Percentiles rank a stretch among this genome's conserved stretches.
These are phyloP conservation scores for Microascus cirrosus DNA, from an alignment of 2,329 filamentous ascomycete genomes.

Conservation along the genomic window DNA sequence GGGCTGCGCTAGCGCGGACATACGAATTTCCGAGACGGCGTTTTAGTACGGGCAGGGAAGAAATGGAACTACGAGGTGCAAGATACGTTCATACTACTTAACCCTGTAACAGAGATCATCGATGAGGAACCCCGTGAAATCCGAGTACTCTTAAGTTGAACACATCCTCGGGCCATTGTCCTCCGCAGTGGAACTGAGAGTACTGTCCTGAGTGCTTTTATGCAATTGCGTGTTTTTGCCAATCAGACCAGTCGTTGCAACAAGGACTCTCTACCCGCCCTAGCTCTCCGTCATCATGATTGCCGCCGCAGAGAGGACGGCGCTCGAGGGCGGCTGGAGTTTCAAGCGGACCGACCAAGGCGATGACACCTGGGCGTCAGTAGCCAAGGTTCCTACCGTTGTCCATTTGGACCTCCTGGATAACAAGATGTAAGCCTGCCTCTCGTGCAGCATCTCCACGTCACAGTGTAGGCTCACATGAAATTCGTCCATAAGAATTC, in stretches of 20 bases:
- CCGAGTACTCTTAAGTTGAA: neutral
- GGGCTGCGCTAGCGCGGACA: neutral
- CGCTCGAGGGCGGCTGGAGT: slow-evolving; percentile 46
- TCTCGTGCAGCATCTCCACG: slow-evolving; percentile 18
- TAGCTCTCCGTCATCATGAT: no score
- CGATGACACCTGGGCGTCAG: slow-evolving; percentile 33
- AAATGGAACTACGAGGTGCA: neutral
- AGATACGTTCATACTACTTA: neutral
- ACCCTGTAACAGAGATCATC: neutral
- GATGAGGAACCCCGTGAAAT: neutral
- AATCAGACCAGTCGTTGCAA: no score
- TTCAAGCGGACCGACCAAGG: slow-evolving; percentile 46
- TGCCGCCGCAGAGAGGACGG: slow-evolving; percentile 13
- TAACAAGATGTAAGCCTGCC: no score
- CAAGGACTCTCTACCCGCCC: no score
- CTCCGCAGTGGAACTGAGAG: neutral
- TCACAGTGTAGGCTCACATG: slow-evolving; percentile 26
- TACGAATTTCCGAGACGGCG: neutral
- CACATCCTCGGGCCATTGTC: neutral
- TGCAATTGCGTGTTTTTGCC: neutral
- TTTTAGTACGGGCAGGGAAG: neutral
- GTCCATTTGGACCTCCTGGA: slow-evolving; percentile 52
- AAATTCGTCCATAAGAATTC: slow-evolving; percentile 23
- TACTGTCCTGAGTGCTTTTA: neutral
- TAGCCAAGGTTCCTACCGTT: slow-evolving; percentile 55